phyloP scores from a whole-genome alignment of 805 yeast genomes.

The Kuraishia cidri region DNA sequence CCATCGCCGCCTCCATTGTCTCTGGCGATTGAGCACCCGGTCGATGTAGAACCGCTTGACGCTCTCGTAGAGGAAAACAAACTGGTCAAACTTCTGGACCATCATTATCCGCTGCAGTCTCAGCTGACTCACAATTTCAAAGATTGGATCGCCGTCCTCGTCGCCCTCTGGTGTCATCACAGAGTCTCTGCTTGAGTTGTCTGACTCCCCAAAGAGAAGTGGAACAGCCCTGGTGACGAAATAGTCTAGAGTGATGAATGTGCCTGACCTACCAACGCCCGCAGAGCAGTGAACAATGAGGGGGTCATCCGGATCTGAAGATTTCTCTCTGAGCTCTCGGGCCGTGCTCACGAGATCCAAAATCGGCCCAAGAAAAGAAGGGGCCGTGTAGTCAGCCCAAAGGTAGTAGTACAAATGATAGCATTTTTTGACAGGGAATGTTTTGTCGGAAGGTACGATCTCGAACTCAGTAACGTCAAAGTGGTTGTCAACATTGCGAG shows the following conservation, averaged over 20 bases:
- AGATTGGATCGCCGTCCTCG: constrained; percentile 26
- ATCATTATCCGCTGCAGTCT: constrained; percentile 40
- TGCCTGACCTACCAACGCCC: constrained; percentile 38
- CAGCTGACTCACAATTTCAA: constrained; percentile 31
- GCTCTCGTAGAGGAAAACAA: constrained; percentile 36
- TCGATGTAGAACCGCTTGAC: constrained; percentile 10
- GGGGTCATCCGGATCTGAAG: constrained; percentile 6
- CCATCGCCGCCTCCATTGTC: too few species aligned
- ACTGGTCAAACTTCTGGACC: constrained; percentile 48
- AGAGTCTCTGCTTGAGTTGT: neutral
- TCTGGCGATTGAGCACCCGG: neutral
- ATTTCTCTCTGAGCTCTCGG: constrained; percentile 4
- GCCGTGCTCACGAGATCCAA: constrained; percentile 10
- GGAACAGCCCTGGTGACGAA: constrained; percentile 7
- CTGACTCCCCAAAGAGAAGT: neutral
- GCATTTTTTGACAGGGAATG: constrained; percentile 14
- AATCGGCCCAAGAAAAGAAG: constrained; percentile 23
- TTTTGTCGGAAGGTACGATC: constrained; percentile 1
- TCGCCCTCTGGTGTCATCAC: constrained; percentile 1
- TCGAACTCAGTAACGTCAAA: constrained; percentile 1
- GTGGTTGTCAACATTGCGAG: constrained; percentile 7
- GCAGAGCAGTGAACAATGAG: constrained; percentile 34
- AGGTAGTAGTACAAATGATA: constrained; percentile 29
- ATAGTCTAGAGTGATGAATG: constrained; percentile 27
- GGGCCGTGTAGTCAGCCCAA: constrained; percentile 37